phyloP scores from a whole-genome alignment of 805 yeast species.

The Candida easanensis region DNA sequence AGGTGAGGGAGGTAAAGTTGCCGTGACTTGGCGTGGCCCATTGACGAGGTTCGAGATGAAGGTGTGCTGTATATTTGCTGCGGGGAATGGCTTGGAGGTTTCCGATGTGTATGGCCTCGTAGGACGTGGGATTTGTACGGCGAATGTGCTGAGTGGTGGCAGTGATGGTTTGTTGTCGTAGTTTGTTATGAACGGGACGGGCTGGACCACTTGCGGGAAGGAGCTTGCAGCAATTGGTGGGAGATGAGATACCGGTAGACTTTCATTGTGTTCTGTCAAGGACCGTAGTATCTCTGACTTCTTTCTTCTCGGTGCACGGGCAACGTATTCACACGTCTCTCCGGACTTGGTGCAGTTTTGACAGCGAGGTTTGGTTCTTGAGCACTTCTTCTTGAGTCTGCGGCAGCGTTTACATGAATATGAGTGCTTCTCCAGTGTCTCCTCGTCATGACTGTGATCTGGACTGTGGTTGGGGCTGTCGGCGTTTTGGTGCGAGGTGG shows the following conservation, averaged over 20 bases:
- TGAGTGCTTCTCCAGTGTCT: constrained; percentile 15
- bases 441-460: background rate
- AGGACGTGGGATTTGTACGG: constrained; percentile 2
- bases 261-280: constrained; percentile 15
- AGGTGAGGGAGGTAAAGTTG: background rate
- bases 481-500: background rate
- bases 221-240: background rate
- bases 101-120: background rate
- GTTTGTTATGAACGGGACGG: background rate
- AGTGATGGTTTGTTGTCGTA: constrained; percentile 10
- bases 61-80: constrained; percentile 7
- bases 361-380: constrained; percentile 43
- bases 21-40: background rate
- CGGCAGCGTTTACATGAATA: constrained; percentile 48
- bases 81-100: constrained; percentile 3
- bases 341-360: constrained; percentile 38
- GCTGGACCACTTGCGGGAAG: background rate
- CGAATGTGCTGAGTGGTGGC: constrained; percentile 12
- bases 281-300: constrained; percentile 29
- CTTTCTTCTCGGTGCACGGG: constrained; percentile 40
- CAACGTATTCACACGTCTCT: constrained; percentile 41
- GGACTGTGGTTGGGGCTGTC: background rate
- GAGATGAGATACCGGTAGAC: constrained; percentile 7
- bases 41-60: constrained; percentile 7
- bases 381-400: constrained; percentile 47